phyloP scores from a whole-genome alignment of 768 basidiomycete species.

The Hypholoma sublateritium region DNA sequence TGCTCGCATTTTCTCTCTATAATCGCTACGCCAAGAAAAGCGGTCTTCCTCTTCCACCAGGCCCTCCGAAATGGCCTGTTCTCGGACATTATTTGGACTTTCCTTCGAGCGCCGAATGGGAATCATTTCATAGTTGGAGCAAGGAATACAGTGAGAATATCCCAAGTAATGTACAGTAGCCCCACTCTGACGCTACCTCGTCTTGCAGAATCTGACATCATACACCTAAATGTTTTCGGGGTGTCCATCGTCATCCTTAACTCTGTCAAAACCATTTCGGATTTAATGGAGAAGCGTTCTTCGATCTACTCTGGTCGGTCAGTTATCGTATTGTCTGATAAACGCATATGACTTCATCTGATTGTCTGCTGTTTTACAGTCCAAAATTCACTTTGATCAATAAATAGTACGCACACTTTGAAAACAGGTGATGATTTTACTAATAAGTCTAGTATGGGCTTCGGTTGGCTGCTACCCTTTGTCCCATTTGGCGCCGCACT shows the following conservation, averaged over 20 bases:
- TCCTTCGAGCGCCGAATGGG: conserved; percentile 40
- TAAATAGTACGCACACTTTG: conserved; percentile 14
- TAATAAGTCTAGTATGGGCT: conserved; percentile 31
- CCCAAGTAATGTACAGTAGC: too few relatives aligned
- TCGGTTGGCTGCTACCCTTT: conserved; percentile 34
- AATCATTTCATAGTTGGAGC: conserved; percentile 40
- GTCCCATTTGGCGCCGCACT: conserved; percentile 38
- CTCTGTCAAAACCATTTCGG: conserved; percentile 16
- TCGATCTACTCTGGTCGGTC: conserved; percentile 20
- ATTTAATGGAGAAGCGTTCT: conserved; percentile 23
- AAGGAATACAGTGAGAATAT: conserved; percentile 32
- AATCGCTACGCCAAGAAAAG: conserved; percentile 2
- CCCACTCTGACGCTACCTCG: neutral
- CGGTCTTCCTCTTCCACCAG: conserved; percentile 34
- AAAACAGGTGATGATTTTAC: neutral
- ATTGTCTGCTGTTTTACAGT: neutral
- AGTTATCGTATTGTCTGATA: neutral
- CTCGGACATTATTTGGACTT: conserved; percentile 44
- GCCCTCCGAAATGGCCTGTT: conserved; percentile 41
- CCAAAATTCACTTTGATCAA: conserved; percentile 17
- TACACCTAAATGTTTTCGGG: conserved; percentile 18
- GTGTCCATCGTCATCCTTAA: conserved; percentile 22
- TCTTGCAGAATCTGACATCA: conserved; percentile 18
- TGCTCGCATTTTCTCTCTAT: neutral
- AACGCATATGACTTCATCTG: neutral